Conservation (phyloP, 73 alveolate species). For the Paramecium sexaurelia region DNA sequence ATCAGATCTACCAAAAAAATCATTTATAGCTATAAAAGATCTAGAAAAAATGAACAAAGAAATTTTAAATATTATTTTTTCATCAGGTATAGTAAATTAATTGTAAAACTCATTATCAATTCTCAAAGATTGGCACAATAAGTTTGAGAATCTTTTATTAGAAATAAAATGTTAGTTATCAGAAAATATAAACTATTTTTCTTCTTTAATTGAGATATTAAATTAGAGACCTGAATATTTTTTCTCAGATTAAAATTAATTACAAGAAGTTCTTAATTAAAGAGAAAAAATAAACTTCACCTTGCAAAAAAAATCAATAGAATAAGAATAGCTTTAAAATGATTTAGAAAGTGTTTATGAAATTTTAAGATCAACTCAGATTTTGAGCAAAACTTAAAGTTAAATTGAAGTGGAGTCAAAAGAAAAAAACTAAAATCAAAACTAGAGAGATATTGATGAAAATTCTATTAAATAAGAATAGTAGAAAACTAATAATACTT, state of each 20-base stretch:
- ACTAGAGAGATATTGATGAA: neutral
- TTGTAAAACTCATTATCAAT: neutral
- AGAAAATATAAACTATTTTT: neutral
- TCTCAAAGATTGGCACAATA: neutral
- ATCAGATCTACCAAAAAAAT: neutral
- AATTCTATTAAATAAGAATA: neutral
- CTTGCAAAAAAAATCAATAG: neutral
- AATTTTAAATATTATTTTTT: neutral
- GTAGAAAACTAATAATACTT: neutral
- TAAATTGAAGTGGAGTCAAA: neutral
- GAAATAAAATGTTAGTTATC: neutral
- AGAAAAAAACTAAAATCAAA: neutral
- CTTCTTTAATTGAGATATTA: neutral
- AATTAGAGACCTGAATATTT: neutral
- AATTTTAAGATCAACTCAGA: neutral
- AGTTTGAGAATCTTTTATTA: neutral
- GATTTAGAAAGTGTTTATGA: neutral
- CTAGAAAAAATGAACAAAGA: neutral
- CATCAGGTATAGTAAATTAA: neutral
- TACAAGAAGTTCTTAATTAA: neutral
- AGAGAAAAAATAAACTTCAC: neutral
- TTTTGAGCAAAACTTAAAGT: neutral
- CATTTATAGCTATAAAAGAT: neutral
- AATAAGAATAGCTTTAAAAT: neutral
- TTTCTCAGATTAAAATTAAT: neutral